Conservation (phyloP, 306 rosid genomes). For the Mucuna pruriens region DNA sequence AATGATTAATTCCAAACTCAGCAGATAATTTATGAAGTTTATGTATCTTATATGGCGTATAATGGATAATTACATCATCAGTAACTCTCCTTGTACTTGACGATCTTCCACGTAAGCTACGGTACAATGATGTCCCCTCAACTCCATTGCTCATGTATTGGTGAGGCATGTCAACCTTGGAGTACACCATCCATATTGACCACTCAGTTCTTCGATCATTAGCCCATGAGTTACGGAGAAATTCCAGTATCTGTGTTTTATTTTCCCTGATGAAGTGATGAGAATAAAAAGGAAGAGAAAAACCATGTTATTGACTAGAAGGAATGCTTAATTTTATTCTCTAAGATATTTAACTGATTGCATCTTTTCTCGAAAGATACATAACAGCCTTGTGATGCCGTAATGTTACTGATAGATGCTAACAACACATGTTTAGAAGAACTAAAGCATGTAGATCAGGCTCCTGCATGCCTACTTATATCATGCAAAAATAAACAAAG, state of each 20-base stretch:
- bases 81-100: constrained; percentile 57
- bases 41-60: background rate
- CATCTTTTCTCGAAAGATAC: background rate
- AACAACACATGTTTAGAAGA: constrained; percentile 7
- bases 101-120: constrained; percentile 60
- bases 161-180: constrained; percentile 83
- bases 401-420: background rate
- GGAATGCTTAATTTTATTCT: constrained; percentile 15
- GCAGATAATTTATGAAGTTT: background rate
- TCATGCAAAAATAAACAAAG: constrained; percentile 9
- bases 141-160: constrained; percentile 54
- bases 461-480: background rate
- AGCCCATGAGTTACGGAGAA: constrained; percentile 74
- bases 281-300: constrained; percentile 37
- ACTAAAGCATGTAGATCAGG: constrained; percentile 13
- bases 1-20: constrained; percentile 12
- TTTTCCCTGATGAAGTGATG: constrained; percentile 62
- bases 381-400: background rate
- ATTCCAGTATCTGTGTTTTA: constrained; percentile 75
- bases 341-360: background rate
- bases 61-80: constrained; percentile 70
- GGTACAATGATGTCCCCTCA: constrained; percentile 55
- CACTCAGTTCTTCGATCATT: constrained; percentile 86
- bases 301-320: constrained; percentile 8
- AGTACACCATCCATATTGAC: constrained; percentile 95